Evolutionary conservation across 495 filamentous ascomycete genomes (phyloP), one percentile per base, ranked within the genome.

Genomic region (Glonium stellatum): DNA sequence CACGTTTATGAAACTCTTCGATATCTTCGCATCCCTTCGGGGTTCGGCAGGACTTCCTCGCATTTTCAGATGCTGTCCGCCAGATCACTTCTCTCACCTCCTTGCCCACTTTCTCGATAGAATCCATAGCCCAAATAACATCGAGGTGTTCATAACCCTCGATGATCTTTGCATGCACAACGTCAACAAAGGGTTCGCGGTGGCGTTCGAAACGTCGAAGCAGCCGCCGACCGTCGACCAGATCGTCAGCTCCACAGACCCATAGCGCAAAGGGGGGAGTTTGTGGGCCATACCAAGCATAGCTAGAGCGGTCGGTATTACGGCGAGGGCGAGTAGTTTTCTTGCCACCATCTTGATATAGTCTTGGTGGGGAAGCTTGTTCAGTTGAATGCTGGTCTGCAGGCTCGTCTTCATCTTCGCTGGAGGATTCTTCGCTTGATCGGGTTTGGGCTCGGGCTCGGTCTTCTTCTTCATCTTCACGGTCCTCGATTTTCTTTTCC

Each of bases 91-190:
- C 85, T 34, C 81, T 78, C 0, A 98, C 77, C 74, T 96, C 93
- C 59, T 76, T 80, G 4, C 89, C 92, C 5, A 97, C 87, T 71
- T 92, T 81, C 53, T 95, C 88, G 21, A 90, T 81, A 0, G 83
- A 80, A 70, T 97, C 90, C 76, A 98, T 90, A 0, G 92, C 92
- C 92, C 92, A 98, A 25, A 98, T 80, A 4, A 97, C 91, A 75
- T 98, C 92, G 25, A 98, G 78, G 71, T 98, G 92, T 73, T 96
- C 92, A 71, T 97, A 67, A 54, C 87, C 92, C 1, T 90, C 83
- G 27, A 98, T 88, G 22, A 95, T 74, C 70, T 89, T 92, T 21
- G 78, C 77, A 72, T 96, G 87, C 39, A 96, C 88, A 5, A 98
- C 72, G 37, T 76, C 72, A 1, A 95, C 90, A 70, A 90, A 76